Base-by-base conservation (phyloP, 495 filamentous ascomycete genomes). In the Lophium mytilinum region DNA sequence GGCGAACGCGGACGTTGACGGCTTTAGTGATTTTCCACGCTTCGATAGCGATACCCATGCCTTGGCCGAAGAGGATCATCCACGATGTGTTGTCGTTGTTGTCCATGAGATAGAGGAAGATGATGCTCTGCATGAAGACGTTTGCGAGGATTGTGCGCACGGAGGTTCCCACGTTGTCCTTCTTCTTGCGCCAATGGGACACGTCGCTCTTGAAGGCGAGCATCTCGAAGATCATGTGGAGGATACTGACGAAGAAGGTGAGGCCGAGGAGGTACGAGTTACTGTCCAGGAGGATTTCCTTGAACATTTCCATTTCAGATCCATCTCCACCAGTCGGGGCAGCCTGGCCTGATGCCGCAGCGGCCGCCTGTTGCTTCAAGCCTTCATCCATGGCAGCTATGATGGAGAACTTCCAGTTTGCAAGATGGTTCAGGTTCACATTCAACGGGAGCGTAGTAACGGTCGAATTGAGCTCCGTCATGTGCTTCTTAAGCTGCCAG, bases 21-120 rank as follows among this genome's bases (percentile, higher is more conserved):
- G 90, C 83, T 53, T 95, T 96, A n/a, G 93, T 98, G 68, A 98
- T 83, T 68, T 98, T 98, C 93, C 93, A 98, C 15, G 93, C 84
- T 74, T 98, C 93, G 52, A 98, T 83, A 9, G 95, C 67, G 60
- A 98, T 98, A 37, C 93, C 92, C 52, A 93, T 83, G 17, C 89
- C 93, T 72, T 98, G 93, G 12, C 88, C 86, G 39, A 89, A 85
- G 18, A 98, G 78, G 65, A 98, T 97, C 92, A 97, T 96, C 92
- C 93, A 98, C 46, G 88, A 93, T 5, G 93, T 98, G 66, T 92
- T 91, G 15, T 95, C 89, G 58, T 88, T 95, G 72, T 98, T 97
- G 73, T 98, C 93, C 67, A 98, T 75, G n/a, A 98, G 79, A 72
- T 98, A 98, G 24, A 98, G 82, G 80, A 98, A 95, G 71, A 98